Percentiles rank a stretch among this genome's conserved stretches.
phyloP scores from a whole-genome alignment of 2,329 filamentous ascomycete genomes.

The Cladobotryum mycophilum region DNA sequence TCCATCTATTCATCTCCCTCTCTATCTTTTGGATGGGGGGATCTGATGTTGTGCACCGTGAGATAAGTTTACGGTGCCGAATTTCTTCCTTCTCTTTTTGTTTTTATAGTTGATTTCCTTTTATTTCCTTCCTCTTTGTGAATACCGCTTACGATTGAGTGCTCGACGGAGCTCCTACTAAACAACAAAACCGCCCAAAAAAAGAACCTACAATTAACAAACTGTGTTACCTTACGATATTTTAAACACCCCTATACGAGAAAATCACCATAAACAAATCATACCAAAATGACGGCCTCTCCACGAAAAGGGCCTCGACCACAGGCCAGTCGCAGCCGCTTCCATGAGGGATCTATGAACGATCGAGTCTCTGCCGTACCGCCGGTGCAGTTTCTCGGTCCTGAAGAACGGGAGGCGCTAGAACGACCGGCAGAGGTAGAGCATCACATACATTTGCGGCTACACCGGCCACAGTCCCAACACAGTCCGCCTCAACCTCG shows the following conservation, averaged over 20 bases:
- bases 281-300: slow-evolving; percentile 19
- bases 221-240: too few relatives aligned
- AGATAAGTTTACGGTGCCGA: too few relatives aligned
- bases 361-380: slow-evolving; percentile 68
- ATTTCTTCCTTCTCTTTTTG: neutral
- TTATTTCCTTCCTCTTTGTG: neutral
- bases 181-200: neutral
- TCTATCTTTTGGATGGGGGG: neutral
- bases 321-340: slow-evolving; percentile 38
- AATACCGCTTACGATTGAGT: too few relatives aligned
- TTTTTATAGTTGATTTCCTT: neutral
- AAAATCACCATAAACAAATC: too few relatives aligned
- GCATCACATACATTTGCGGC: neutral
- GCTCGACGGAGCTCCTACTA: too few relatives aligned
- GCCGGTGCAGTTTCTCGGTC: slow-evolving; percentile 58
- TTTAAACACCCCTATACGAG: too few relatives aligned
- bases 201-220: too few relatives aligned
- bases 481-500: slow-evolving; percentile 8
- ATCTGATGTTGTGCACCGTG: too few relatives aligned
- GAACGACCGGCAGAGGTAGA: slow-evolving; percentile 20
- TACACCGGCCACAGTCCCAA: neutral
- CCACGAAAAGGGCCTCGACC: slow-evolving; percentile 27
- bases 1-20: neutral
- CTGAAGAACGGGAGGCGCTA: slow-evolving; percentile 26
- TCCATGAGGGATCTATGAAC: slow-evolving; percentile 82